These are phyloP conservation scores for Verticillium nubilum DNA, from an alignment of 2,329 filamentous ascomycete species.

Conservation along the genomic window DNA sequence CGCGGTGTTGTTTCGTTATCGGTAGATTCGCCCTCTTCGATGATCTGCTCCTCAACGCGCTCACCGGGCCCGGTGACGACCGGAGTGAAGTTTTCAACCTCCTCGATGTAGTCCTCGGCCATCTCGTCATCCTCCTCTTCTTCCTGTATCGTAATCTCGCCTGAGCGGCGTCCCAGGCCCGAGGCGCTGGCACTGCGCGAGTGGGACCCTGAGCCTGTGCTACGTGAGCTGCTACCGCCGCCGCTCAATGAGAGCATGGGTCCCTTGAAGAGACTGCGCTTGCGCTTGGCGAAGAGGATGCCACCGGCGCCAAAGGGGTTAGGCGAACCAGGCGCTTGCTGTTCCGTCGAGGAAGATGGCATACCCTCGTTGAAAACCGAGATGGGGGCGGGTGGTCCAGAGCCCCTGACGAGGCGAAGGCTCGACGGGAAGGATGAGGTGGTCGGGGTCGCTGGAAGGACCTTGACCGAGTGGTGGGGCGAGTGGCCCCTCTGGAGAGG, in stretches of 20 bases:
- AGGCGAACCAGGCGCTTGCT: slow-evolving; percentile 44
- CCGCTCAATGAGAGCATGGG: slow-evolving; percentile 57
- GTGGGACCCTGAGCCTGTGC: slow-evolving; percentile 31
- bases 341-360: slow-evolving; percentile 25
- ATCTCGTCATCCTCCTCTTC: slow-evolving; percentile 47
- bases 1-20: neutral
- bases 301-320: slow-evolving; percentile 53
- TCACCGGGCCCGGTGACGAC: slow-evolving; percentile 39
- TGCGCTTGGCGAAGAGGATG: slow-evolving; percentile 75
- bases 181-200: slow-evolving; percentile 58
- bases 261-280: slow-evolving; percentile 77
- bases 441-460: slow-evolving; percentile 87
- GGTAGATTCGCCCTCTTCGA: slow-evolving; percentile 14
- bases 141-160: slow-evolving; percentile 69
- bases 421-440: slow-evolving; percentile 72
- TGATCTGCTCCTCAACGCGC: slow-evolving; percentile 39
- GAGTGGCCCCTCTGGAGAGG: slow-evolving; percentile 61
- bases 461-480: slow-evolving; percentile 87
- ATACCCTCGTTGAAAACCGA: slow-evolving; percentile 55
- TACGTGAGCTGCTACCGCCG: slow-evolving; percentile 28
- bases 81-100: slow-evolving; percentile 54
- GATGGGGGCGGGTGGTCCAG: slow-evolving; percentile 43
- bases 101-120: slow-evolving; percentile 46
- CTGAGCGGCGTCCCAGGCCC: slow-evolving; percentile 60
- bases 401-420: slow-evolving; percentile 71